Evolutionary conservation across 176 grass and related monocot species (phyloP), one percentile per base, ranked within the genome.

Genomic region (Guadua angustifolia): DNA sequence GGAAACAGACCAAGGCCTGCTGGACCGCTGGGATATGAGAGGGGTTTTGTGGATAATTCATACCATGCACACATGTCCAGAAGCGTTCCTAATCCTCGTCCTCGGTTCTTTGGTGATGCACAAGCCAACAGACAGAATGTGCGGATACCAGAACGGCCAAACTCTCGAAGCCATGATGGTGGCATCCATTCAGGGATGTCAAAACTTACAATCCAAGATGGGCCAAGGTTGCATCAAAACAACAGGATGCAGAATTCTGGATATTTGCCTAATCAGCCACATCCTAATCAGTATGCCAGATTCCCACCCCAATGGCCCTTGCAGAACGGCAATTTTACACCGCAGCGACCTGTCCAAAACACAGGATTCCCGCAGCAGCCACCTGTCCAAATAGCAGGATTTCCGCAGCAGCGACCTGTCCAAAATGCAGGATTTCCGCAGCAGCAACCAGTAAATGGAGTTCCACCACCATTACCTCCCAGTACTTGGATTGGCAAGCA

Each of bases 401-500:
- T 77, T 14, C 22, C 47, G 7, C 82, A 66, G 66, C 66, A 81
- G 33, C 32, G 60, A 24, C 46, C 82, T 67, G 52, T 66, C 5
- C 40, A 74, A 46, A 69, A 76, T 58, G 57, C 74, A 43, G 68
- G 45, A 39, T 61, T 66, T 40, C 25, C 56, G 38, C 69, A 85
- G 42, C 92, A 77, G 80, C 83, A 24, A 69, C 69, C 82, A 55
- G 49, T 77, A 72, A 82, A 88, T 71, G 94, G 94, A 69, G 38
- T 72, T 73, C 83, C 80, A 39, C 91, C 96, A 58, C 94, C 94
- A 26, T 82, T 88, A 55, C 93, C 91, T 69, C 93, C 96, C 16
- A 87, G 87, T 73, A 94, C 89, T 60, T 99, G 93, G 96, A 92
- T 99, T 76, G 96, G 78, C 45, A 93, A 82, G 86, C 93, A 86